Percentiles rank a stretch among this genome's conserved stretches.
Evolutionary conservation across 495 filamentous ascomycete species (phyloP).

Genomic region (Hypoxylon fragiforme): DNA sequence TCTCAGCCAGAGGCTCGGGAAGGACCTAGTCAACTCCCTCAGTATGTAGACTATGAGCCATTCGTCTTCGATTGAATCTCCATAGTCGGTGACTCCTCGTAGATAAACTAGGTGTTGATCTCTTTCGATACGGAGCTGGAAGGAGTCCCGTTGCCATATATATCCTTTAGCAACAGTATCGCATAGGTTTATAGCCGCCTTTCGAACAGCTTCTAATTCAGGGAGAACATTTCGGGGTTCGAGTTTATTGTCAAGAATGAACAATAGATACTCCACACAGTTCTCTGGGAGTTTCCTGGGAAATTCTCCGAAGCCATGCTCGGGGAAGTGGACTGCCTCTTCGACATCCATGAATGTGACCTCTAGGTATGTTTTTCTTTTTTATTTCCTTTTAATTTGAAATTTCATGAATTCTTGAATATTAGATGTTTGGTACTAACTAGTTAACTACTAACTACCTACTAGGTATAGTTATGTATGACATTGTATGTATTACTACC

Average conservation of each 20-base stretch:
- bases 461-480: too few species aligned
- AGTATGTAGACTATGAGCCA: conserved; percentile 94
- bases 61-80: conserved; percentile 94
- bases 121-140: conserved; percentile 60
- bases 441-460: too few species aligned
- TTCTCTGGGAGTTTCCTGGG: conserved; percentile 82
- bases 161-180: conserved; percentile 73
- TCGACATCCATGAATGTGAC: conserved; percentile 21
- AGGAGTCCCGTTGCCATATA: conserved; percentile 91
- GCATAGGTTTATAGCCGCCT: conserved; percentile 62
- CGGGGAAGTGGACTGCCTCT: conserved; percentile 34
- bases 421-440: too few species aligned
- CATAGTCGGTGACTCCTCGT: conserved; percentile 77
- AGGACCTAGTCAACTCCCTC: conserved; percentile 74
- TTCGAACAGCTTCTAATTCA: conserved; percentile 71
- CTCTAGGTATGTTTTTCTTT: too few species aligned
- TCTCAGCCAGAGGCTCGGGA: conserved; percentile 77
- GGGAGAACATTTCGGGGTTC: conserved; percentile 53
- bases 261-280: conserved; percentile 83
- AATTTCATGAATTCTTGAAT: too few species aligned
- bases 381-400: too few species aligned
- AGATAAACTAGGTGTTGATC: conserved; percentile 61
- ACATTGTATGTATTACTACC: too few species aligned
- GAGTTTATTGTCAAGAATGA: conserved; percentile 62
- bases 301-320: conserved; percentile 62